Base-by-base conservation (phyloP, 1,284 basidiomycete species). In the Flammula alnicola region DNA sequence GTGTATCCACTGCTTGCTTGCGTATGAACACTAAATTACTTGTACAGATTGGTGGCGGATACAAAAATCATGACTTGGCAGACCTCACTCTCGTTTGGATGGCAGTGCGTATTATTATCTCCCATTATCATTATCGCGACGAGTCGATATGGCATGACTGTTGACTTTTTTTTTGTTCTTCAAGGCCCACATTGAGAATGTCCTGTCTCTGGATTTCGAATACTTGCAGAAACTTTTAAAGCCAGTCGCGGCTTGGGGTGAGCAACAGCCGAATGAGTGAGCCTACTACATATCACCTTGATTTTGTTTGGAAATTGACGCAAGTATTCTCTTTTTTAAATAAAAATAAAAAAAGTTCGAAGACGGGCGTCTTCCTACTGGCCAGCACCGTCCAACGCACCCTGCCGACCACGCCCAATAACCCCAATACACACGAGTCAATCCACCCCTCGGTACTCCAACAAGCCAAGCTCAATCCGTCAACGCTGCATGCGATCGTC, bases 31-130 rank as follows among this genome's bases (percentile, higher is more conserved):
- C 37, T 29, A 43, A 37, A 51, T 32, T 33, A 22, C 19, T 47
- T 40, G 42, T n/a, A 16, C 53, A 87, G 84, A 76, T 88, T 44
- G 86, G 86, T 29, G 86, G 86, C 17, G 86, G 86, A 26, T 88
- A 80, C 65, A 62, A 73, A 23, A 72, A 80, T 36, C 86, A 86
- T 61, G 86, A 88, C 56, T 63, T 88, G n/a, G 74, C 86, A 0
- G 83, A 88, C 58, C 40, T 88, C 27, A 76, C 83, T 4, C 67
- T 88, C 32, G 71, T 71, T 33, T 88, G 86, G 86, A 86, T 89
- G 82, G 75, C 75, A 44, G 83, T 85, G 56, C 33, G 78, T 63
- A n/a, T 47, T 10, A 11, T 46, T 32, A 11, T 2, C 22, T 44
- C 32, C 41, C 30, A 41, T 16, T 14, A 7, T 16, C n/a, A 36